Percentiles rank a stretch among this genome's conserved stretches.
phyloP scores from a whole-genome alignment of 2,329 filamentous ascomycete species.

The Coniella lustricola region DNA sequence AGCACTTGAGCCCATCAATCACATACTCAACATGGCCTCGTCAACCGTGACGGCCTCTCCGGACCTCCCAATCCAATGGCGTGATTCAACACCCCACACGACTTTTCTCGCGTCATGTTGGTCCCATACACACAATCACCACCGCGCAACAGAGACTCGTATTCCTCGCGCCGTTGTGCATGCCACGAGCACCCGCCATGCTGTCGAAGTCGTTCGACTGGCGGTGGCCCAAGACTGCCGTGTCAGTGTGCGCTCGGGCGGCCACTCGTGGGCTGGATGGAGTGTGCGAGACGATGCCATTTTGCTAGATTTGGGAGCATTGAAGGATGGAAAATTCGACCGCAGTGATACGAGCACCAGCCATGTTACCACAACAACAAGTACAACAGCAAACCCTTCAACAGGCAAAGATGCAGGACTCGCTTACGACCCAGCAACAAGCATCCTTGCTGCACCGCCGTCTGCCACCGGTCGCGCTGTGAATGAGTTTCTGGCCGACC shows the following conservation, averaged over 20 bases:
- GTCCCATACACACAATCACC: slow-evolving; percentile 38
- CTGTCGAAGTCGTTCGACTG: slow-evolving; percentile 31
- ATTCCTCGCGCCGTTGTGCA: slow-evolving; percentile 35
- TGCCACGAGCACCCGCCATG: slow-evolving; percentile 28
- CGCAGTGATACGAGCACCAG: no score
- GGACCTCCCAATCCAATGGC: slow-evolving; percentile 16
- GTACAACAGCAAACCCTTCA: neutral
- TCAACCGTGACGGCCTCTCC: neutral
- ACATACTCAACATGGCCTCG: neutral
- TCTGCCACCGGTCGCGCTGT: slow-evolving; percentile 39
- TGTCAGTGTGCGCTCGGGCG: slow-evolving; percentile 38
- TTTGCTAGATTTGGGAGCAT: slow-evolving; percentile 29
- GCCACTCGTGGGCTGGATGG: slow-evolving; percentile 41
- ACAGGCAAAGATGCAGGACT: slow-evolving; percentile 20
- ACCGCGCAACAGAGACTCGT: slow-evolving; percentile 24
- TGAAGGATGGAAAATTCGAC: slow-evolving; percentile 16
- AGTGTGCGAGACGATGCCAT: slow-evolving; percentile 38
- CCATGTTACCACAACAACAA: no score
- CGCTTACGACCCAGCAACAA: slow-evolving; percentile 30
- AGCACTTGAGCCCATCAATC: no score
- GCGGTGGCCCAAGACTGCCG: slow-evolving; percentile 28
- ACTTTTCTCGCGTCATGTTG: slow-evolving; percentile 18
- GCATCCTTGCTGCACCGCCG: slow-evolving; percentile 36
- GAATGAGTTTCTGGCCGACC: slow-evolving; percentile 30
- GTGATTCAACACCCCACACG: slow-evolving; percentile 16